Evolutionary conservation across 805 yeast genomes (phyloP).

Genomic region (Candida maris): DNA sequence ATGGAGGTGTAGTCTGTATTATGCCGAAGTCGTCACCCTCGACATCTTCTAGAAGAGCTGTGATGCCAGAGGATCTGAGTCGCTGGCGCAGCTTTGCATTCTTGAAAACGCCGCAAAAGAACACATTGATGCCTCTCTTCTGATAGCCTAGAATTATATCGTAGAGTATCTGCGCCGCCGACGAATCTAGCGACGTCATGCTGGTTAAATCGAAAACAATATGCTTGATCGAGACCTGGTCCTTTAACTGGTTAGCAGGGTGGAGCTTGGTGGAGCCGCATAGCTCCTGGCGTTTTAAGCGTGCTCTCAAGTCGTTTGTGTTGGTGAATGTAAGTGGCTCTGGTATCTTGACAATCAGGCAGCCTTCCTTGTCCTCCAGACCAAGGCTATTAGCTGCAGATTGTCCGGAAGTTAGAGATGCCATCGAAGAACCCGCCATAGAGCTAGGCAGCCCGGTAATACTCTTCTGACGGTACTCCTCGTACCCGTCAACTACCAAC

Average conservation of each 20-base stretch:
- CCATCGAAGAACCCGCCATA: neutral
- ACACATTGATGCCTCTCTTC: slow-evolving; percentile 51
- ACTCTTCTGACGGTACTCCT: slow-evolving; percentile 17
- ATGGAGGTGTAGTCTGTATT: slow-evolving; percentile 36
- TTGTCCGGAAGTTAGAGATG: neutral
- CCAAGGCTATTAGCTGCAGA: slow-evolving; percentile 11
- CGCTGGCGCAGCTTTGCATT: slow-evolving; percentile 44
- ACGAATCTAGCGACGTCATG: slow-evolving; percentile 74
- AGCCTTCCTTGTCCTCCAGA: slow-evolving; percentile 57
- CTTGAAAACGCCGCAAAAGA: slow-evolving; percentile 58
- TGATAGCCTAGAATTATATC: slow-evolving; percentile 59
- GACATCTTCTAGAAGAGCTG: slow-evolving; percentile 29
- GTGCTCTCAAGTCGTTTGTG: slow-evolving; percentile 66
- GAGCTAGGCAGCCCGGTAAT: neutral
- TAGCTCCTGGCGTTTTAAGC: slow-evolving; percentile 66
- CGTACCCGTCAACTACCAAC: slow-evolving; percentile 25
- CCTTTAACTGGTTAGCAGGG: slow-evolving; percentile 46
- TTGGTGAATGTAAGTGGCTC: slow-evolving; percentile 90
- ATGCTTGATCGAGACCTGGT: slow-evolving; percentile 43
- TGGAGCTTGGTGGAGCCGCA: slow-evolving; percentile 74
- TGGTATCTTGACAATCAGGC: slow-evolving; percentile 74
- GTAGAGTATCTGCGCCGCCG: slow-evolving; percentile 68
- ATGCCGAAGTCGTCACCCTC: slow-evolving; percentile 27
- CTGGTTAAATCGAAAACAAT: slow-evolving; percentile 79
- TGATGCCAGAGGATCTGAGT: slow-evolving; percentile 55